Evolutionary conservation across 164 flowering plant species (phyloP).

Genomic region (Vitis labrusca): DNA sequence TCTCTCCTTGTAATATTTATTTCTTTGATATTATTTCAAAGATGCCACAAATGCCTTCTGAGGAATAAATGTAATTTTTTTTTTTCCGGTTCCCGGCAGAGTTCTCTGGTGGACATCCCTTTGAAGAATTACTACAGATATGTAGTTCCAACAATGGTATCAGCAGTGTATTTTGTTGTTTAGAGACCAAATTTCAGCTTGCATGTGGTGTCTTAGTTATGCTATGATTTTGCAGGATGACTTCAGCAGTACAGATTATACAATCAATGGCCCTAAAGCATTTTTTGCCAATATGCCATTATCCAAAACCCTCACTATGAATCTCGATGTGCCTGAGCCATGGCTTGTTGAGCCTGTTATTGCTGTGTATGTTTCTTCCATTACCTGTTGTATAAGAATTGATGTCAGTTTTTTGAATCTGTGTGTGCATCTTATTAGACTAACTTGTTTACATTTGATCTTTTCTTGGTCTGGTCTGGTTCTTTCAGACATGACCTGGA

Average conservation of each 20-base stretch:
- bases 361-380: constrained; percentile 73
- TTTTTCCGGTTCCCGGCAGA: constrained; percentile 49
- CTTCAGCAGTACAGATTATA: constrained; percentile 62
- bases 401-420: neutral
- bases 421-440: neutral
- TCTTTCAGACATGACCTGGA: constrained; percentile 88
- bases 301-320: constrained; percentile 98
- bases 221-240: constrained; percentile 70
- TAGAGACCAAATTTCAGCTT: neutral
- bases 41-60: neutral
- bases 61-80: neutral
- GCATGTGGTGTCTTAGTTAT: constrained; percentile 11
- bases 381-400: too few species aligned
- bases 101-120: constrained; percentile 94
- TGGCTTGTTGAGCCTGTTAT: constrained; percentile 98
- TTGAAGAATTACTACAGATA: constrained; percentile 96
- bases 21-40: neutral
- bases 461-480: constrained; percentile 9
- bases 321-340: constrained; percentile 99
- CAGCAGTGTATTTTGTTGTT: neutral
- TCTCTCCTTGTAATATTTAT: neutral
- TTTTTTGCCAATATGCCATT: constrained; percentile 96
- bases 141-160: constrained; percentile 87
- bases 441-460: neutral
- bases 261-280: constrained; percentile 88